Evolutionary conservation across 1,284 basidiomycete genomes (phyloP).

Genomic region (Apiotrichum sp.): DNA sequence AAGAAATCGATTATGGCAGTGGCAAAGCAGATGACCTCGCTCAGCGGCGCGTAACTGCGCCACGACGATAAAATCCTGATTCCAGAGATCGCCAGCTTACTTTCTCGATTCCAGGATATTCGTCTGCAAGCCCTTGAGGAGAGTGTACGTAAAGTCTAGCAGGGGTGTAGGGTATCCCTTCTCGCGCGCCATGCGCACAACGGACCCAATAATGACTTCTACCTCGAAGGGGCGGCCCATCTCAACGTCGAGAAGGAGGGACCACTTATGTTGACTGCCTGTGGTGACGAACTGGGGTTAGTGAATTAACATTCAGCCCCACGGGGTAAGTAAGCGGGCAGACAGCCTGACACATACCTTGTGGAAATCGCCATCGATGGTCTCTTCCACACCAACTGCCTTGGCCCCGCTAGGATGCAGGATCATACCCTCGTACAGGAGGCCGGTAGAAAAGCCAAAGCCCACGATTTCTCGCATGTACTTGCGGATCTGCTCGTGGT

Average conservation of each 20-base stretch:
- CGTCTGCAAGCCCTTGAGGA: slow-evolving; percentile 36
- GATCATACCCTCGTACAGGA: slow-evolving; percentile 34
- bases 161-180: slow-evolving; percentile 25
- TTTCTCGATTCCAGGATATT: slow-evolving; percentile 4
- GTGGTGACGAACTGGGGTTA: slow-evolving; percentile 5
- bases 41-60: no score
- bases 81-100: background rate
- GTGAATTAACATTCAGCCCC: background rate
- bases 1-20: no score
- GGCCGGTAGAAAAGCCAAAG: slow-evolving; percentile 32
- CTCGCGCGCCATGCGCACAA: slow-evolving; percentile 33
- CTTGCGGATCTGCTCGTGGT: slow-evolving; percentile 26
- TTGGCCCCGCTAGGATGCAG: slow-evolving; percentile 23
- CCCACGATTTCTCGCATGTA: slow-evolving; percentile 38
- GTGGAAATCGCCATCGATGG: slow-evolving; percentile 10
- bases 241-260: slow-evolving; percentile 40
- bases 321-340: no score
- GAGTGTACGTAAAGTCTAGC: slow-evolving; percentile 31
- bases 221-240: slow-evolving; percentile 44
- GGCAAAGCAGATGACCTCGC: no score
- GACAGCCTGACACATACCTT: background rate
- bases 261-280: slow-evolving; percentile 33
- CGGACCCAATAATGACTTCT: slow-evolving; percentile 40
- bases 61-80: no score
- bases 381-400: slow-evolving; percentile 18